These are phyloP conservation scores for Fusarium buxicola DNA, from an alignment of 2,329 filamentous ascomycete genomes.

Conservation along the genomic window DNA sequence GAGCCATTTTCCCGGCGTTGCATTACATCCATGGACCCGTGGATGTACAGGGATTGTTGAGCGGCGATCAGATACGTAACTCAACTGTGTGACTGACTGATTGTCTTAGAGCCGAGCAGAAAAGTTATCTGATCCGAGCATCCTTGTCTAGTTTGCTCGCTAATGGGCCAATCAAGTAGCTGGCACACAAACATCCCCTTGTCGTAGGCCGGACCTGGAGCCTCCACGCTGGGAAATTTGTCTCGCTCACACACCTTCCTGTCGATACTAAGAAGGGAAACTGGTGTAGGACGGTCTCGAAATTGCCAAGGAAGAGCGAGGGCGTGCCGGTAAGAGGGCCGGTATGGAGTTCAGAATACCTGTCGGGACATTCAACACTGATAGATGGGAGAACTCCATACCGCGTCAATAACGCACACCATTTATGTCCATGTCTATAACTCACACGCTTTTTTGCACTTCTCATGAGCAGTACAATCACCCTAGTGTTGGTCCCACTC, in stretches of 20 bases:
- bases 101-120: too few relatives aligned
- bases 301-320: too few relatives aligned
- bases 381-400: neutral
- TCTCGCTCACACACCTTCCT: neutral
- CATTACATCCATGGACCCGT: neutral
- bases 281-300: neutral
- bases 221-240: constrained; percentile 8
- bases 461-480: too few relatives aligned
- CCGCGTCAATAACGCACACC: neutral
- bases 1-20: constrained; percentile 25
- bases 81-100: neutral
- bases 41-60: neutral
- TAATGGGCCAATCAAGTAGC: constrained; percentile 16
- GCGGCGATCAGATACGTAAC: constrained; percentile 38
- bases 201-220: neutral
- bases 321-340: constrained; percentile 1
- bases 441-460: neutral
- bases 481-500: neutral
- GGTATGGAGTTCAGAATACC: too few relatives aligned
- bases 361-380: too few relatives aligned
- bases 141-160: constrained; percentile 22
- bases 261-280: neutral
- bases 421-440: constrained; percentile 1
- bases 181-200: neutral
- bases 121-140: constrained; percentile 54